Evolutionary conservation across 441 rosid species (phyloP).

Genomic region (Raphanus hybrid): DNA sequence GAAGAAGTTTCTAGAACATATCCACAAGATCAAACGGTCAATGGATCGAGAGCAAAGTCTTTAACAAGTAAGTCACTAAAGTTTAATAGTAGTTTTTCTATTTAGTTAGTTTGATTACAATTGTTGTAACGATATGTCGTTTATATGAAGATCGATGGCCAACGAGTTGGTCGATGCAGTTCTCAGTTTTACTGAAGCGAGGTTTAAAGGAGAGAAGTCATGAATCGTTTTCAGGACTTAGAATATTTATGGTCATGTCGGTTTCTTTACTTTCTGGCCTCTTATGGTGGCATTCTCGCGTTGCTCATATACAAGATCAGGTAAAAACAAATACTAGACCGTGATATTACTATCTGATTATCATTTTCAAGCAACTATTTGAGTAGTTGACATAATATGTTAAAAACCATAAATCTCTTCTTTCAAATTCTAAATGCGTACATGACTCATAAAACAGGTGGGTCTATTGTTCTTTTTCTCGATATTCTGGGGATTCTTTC

Average conservation of each 20-base stretch:
- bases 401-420: not conserved
- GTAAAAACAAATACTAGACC: conserved; percentile 38
- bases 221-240: conserved; percentile 77
- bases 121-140: not conserved
- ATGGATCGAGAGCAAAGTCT: conserved; percentile 42
- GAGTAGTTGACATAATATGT: not conserved
- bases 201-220: conserved; percentile 82
- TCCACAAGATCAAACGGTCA: conserved; percentile 33
- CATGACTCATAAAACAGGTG: conserved; percentile 53
- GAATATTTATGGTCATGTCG: conserved; percentile 82
- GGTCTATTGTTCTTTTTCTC: conserved; percentile 92
- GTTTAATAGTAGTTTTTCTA: not conserved
- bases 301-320: conserved; percentile 82
- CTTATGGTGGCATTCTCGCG: conserved; percentile 80
- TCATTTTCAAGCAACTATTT: not conserved
- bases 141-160: conserved; percentile 56
- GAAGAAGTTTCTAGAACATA: conserved; percentile 53
- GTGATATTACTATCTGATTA: not conserved
- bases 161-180: conserved; percentile 82
- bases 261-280: conserved; percentile 83
- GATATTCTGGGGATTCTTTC: conserved; percentile 92
- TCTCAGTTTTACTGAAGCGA: conserved; percentile 66
- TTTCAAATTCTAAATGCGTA: not conserved
- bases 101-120: not conserved
- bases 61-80: conserved; percentile 44